Base-by-base conservation (phyloP, 2,329 filamentous ascomycete species). In the Fusarium illudens region DNA sequence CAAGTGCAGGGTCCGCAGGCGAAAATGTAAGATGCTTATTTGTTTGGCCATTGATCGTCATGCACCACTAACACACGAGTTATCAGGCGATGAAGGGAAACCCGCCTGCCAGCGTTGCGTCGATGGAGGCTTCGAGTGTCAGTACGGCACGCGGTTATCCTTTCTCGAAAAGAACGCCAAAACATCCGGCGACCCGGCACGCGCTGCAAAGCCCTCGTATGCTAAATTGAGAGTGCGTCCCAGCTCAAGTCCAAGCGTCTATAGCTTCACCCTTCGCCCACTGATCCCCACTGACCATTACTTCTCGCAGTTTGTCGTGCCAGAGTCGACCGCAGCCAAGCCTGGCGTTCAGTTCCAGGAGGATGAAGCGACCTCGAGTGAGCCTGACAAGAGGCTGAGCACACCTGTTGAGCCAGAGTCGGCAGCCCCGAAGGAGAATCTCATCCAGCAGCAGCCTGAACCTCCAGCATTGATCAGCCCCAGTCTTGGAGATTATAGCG, bases 151-250 rank as follows among this genome's bases (percentile, higher is more conserved):
- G 4, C 76, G 80, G 17, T 75, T 85, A 37, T 83, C 80, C 0
- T 85, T 86, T 65, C 70, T 85, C 3, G 77, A 80, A 8, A 84
- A 84, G 70, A 85, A 85, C 65, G 80, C 80, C 6, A 78, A 80
- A 46, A 84, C 83, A 0, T 75, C 80, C 2, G 70, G 44, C 7
- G 49, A 64, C 15, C 33, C 66, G 19, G 59, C 50, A 22, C 60
- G 58, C n/a, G 37, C 52, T 17, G 46, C 68, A 20, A 69, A 71
- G 56, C 65, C 63, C 36, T 62, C 58, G 4, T 73, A 73, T 53
- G 69, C 63, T 34, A 74, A 65, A 49, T 49, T 74, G 27, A 70
- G 68, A 32, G 71, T 73, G 36, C 30, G 39, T 49, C 13, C 27
- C 25, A 32, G 4, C 25, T 25, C 37, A 27, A 33, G 52, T 29